phyloP scores from a whole-genome alignment of 345 rosid genomes.

The Corymbia maculata region DNA sequence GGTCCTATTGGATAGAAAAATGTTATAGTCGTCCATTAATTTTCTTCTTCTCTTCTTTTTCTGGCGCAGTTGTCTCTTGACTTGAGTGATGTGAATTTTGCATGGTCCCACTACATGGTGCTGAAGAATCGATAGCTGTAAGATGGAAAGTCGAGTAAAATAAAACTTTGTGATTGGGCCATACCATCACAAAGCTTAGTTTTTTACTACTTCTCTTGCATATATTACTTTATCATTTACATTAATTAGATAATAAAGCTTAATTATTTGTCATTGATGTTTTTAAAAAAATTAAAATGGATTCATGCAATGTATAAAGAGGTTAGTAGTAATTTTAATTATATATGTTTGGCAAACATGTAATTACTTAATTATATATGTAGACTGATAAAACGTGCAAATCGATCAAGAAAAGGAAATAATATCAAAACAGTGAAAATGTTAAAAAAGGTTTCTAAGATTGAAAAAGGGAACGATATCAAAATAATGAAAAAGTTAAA shows the following conservation, averaged over 20 bases:
- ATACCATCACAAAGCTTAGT: background rate
- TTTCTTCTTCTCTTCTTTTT: background rate
- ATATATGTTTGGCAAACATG: background rate
- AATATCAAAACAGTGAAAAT: background rate
- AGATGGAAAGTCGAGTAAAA: background rate
- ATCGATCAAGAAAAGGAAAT: background rate
- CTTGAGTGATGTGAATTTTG: background rate
- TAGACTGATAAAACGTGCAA: fast-evolving
- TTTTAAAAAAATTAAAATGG: background rate
- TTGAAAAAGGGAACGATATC: background rate
- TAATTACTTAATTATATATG: background rate
- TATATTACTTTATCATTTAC: background rate
- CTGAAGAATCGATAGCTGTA: background rate
- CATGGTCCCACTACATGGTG: background rate
- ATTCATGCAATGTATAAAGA: background rate
- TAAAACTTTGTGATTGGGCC: background rate
- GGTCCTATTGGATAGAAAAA: too few relatives aligned
- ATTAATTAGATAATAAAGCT: background rate
- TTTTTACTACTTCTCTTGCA: background rate
- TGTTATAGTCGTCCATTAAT: too few relatives aligned
- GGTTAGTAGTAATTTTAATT: fast-evolving
- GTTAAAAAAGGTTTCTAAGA: background rate
- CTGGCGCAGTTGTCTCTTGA: background rate
- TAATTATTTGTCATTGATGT: background rate
- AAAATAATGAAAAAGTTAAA: background rate